Evolutionary conservation across 164 flowering plant genomes (phyloP).

Genomic region (Litsea cubeba): DNA sequence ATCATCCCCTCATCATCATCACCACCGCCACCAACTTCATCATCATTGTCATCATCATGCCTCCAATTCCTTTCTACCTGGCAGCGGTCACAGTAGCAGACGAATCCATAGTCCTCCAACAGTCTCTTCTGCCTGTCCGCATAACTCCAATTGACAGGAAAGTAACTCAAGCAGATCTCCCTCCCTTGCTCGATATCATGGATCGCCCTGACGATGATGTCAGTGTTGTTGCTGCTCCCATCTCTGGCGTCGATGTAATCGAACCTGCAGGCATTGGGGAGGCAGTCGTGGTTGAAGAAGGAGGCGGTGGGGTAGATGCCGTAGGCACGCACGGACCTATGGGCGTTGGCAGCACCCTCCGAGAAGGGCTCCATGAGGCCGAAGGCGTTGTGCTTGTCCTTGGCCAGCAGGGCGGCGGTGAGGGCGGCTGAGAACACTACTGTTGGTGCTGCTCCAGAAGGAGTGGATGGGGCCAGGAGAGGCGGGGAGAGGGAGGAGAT

Average conservation of each 20-base stretch:
- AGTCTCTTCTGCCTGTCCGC: constrained; percentile 57
- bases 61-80: constrained; percentile 75
- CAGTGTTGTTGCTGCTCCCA: constrained; percentile 32
- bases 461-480: not conserved
- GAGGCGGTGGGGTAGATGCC: constrained; percentile 72
- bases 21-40: not conserved
- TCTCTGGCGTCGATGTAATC: constrained; percentile 58
- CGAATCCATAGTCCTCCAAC: constrained; percentile 71
- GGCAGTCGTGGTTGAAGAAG: constrained; percentile 85
- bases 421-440: constrained; percentile 34
- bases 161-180: constrained; percentile 89
- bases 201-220: constrained; percentile 58
- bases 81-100: constrained; percentile 79
- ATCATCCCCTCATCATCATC: constrained; percentile 17
- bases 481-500: constrained; percentile 27
- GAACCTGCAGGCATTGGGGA: constrained; percentile 88
- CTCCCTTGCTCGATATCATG: constrained; percentile 75
- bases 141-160: constrained; percentile 64
- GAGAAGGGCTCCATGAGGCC: constrained; percentile 65
- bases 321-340: constrained; percentile 66
- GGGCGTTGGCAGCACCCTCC: constrained; percentile 11
- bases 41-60: constrained; percentile 18
- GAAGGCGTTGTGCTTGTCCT: constrained; percentile 73
- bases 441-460: not conserved
- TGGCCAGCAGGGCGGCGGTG: constrained; percentile 54